Evolutionary conservation across 2,329 filamentous ascomycete genomes (phyloP), one percentile per base, ranked within the genome.

Genomic region (Fusarium sp.): DNA sequence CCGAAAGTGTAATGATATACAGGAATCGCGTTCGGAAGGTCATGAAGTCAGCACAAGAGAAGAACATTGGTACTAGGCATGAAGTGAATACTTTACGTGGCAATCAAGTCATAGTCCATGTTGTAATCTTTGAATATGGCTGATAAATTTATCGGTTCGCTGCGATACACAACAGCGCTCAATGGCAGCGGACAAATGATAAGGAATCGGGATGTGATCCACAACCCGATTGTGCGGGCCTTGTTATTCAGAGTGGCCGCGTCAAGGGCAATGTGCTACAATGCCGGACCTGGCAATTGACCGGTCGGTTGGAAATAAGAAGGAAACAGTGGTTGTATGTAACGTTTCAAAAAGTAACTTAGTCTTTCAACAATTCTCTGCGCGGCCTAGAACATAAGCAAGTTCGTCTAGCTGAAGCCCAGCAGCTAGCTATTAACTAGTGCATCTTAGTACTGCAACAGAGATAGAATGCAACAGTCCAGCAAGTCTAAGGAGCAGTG

Each of bases 101-200:
- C 4, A 12, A 48, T 48, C 10, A 17, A n/a, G 10, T n/a, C 13
- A 10, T 8, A 5, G 6, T 30, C 20, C 0, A 28, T 8, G 8
- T 11, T 4, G 0, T 8, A 17, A 11, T 4, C 14, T 15, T 3
- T 28, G 8, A 10, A 4, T 28, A 2, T 1, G 0, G 4, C 6
- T 8, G 9, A 15, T 22, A 3, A 3, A n/a, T 17, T 5, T 8
- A 22, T 30, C 6, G 10, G 14, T 7, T 30, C 10, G 20, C 20
- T 30, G 14, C 4, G 8, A 8, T 4, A 30, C 4, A 12, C 14
- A 30, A n/a, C 9, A 17, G 10, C 4, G 15, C 45, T 48, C 6
- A n/a, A 3, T 15, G 26, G 14, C 45, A 30, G 9, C 10, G 10
- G 9, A 8, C 26, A 22, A 22, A 22, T 22, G 20, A 5, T 48